Evolutionary conservation across 2,329 filamentous ascomycete species (phyloP).

Genomic region (Aspergillus bombycis): DNA sequence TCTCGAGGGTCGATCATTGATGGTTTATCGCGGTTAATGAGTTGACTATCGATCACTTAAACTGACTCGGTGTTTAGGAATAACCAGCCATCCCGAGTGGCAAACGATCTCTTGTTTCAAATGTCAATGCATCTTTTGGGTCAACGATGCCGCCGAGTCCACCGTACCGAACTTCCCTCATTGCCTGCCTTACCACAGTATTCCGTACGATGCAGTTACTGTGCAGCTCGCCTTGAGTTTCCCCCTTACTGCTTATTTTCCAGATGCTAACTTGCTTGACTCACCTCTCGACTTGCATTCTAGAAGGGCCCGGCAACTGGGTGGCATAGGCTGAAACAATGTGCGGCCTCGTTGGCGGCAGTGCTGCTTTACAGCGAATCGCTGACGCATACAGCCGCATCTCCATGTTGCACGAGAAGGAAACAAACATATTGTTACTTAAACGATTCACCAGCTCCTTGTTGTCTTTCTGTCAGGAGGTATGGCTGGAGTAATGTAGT

Average conservation of each 20-base stretch:
- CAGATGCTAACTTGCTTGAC: neutral
- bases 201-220: neutral
- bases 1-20: neutral
- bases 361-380: neutral
- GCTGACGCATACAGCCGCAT: neutral
- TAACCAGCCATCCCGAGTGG: neutral
- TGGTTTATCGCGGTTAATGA: neutral
- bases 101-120: neutral
- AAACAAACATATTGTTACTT: neutral
- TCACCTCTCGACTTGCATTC: neutral
- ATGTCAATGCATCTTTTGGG: neutral
- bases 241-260: neutral
- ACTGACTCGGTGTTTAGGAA: neutral
- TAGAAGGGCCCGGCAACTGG: neutral
- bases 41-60: neutral
- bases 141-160: neutral
- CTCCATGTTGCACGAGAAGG: neutral
- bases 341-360: neutral
- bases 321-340: neutral
- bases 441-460: neutral
- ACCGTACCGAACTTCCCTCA: neutral
- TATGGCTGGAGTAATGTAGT: neutral
- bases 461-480: conserved; percentile 1
- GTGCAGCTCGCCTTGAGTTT: neutral
- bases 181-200: neutral